Percentiles rank a stretch among this genome's conserved stretches.
These are phyloP conservation scores for Orbilia ellipsospora DNA, from an alignment of 2,329 filamentous ascomycete genomes.

Conservation along the genomic window DNA sequence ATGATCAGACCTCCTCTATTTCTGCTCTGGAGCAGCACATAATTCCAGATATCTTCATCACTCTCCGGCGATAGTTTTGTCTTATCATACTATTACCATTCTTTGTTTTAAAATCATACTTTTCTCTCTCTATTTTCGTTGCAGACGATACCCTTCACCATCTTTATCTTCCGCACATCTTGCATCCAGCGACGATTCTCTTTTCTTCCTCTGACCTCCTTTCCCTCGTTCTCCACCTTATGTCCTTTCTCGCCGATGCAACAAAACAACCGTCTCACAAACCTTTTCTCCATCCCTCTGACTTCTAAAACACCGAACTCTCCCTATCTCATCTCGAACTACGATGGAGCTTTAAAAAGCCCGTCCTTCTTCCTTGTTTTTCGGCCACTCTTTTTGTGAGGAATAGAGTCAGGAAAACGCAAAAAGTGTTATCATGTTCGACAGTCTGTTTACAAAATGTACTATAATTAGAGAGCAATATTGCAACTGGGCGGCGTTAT, in stretches of 20 bases:
- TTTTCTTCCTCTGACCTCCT: no score
- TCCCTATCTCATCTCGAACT: background rate
- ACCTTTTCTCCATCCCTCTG: background rate
- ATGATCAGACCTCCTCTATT: no score
- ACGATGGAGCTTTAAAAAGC: no score
- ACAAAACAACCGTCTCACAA: no score
- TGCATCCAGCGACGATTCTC: background rate
- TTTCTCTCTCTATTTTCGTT: background rate
- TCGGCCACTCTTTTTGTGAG: no score
- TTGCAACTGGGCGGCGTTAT: conserved; percentile 39
- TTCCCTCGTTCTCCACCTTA: no score
- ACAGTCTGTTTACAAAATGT: conserved; percentile 9
- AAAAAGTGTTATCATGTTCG: background rate
- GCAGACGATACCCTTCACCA: conserved; percentile 8
- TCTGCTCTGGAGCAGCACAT: background rate
- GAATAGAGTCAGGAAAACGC: background rate
- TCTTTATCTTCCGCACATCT: background rate
- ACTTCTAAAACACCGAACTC: background rate
- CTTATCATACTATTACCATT: background rate
- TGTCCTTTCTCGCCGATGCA: no score
- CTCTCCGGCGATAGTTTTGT: background rate
- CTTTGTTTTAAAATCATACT: background rate
- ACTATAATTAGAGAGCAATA: conserved; percentile 42
- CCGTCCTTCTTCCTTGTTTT: no score
- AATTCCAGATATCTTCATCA: background rate